These are phyloP conservation scores for Naganishia cerealis DNA, from an alignment of 1,284 basidiomycete species.

Conservation along the genomic window DNA sequence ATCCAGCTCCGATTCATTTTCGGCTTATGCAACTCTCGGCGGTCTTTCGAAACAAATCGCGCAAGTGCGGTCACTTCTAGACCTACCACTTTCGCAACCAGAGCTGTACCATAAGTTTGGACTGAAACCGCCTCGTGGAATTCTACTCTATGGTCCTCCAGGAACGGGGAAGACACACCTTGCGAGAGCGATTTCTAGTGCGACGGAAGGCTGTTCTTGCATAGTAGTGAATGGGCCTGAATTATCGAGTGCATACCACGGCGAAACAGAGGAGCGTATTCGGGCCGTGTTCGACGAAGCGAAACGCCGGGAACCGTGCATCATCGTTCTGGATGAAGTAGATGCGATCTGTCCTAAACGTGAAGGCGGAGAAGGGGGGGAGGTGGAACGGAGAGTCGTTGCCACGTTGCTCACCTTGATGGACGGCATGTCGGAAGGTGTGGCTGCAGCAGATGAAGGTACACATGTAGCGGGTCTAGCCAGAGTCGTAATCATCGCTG, in stretches of 20 bases:
- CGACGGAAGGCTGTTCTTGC: slow-evolving; percentile 74
- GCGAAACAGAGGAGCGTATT: slow-evolving; percentile 89
- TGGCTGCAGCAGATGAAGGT: slow-evolving; percentile 39
- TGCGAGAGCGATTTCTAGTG: slow-evolving; percentile 77
- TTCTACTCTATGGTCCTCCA: slow-evolving; percentile 86
- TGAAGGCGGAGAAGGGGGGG: slow-evolving; percentile 80
- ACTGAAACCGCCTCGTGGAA: slow-evolving; percentile 82
- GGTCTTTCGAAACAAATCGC: slow-evolving; percentile 85
- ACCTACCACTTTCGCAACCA: slow-evolving; percentile 86
- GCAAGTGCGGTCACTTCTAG: slow-evolving; percentile 87
- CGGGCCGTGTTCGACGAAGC: slow-evolving; percentile 87
- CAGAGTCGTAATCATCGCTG: slow-evolving; percentile 89
- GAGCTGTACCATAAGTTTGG: slow-evolving; percentile 87
- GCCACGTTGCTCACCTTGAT: slow-evolving; percentile 91
- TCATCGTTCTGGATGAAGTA: slow-evolving; percentile 93
- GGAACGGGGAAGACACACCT: slow-evolving; percentile 94
- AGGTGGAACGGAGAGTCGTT: slow-evolving; percentile 93
- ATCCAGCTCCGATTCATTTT: slow-evolving; percentile 35
- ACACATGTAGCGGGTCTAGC: slow-evolving; percentile 43
- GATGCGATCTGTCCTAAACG: slow-evolving; percentile 89
- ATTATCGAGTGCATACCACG: slow-evolving; percentile 89
- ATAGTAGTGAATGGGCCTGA: slow-evolving; percentile 92
- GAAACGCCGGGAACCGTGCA: slow-evolving; percentile 75
- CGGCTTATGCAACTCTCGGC: slow-evolving; percentile 70
- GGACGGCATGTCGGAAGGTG: slow-evolving; percentile 80